Percentiles rank a stretch among this genome's conserved stretches.
phyloP scores from a whole-genome alignment of 2,329 filamentous ascomycete species.

The Colletotrichum euphorbiae region DNA sequence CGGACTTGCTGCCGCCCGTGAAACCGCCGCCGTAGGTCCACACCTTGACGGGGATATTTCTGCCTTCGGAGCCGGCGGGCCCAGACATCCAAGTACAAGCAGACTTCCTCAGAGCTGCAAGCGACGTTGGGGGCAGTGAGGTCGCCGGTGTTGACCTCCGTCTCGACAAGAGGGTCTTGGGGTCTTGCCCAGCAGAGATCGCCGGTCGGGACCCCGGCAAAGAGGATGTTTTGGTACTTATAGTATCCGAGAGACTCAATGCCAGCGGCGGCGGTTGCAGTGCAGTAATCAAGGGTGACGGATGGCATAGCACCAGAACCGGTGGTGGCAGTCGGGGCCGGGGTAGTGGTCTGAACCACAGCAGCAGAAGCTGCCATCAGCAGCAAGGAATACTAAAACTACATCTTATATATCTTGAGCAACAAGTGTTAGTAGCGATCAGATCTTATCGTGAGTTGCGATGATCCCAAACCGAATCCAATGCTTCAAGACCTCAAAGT shows the following conservation, averaged over 20 bases:
- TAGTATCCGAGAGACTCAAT: conserved; percentile 27
- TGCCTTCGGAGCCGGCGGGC: conserved; percentile 11
- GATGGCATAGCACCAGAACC: too few species aligned
- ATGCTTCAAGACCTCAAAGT: too few species aligned
- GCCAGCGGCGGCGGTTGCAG: too few species aligned
- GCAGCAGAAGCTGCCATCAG: too few species aligned
- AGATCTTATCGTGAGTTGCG: too few species aligned
- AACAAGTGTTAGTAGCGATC: too few species aligned
- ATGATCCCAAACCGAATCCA: too few species aligned
- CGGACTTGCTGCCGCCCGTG: conserved; percentile 43
- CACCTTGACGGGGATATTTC: conserved; percentile 50
- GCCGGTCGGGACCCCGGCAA: conserved; percentile 42
- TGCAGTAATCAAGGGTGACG: too few species aligned
- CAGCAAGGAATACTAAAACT: too few species aligned
- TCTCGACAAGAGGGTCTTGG: conserved; percentile 10
- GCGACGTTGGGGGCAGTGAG: conserved; percentile 9
- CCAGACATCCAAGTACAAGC: conserved; percentile 21
- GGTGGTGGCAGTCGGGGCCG: too few species aligned
- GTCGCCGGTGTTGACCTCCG: conserved; percentile 15
- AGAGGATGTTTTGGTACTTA: conserved; percentile 45
- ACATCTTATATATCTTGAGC: too few species aligned
- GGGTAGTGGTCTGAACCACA: too few species aligned
- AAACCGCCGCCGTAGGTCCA: conserved; percentile 62
- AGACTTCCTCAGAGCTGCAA: conserved; percentile 23
- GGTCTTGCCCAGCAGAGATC: conserved; percentile 40